These are phyloP conservation scores for Alternaria gansuensis DNA, from an alignment of 2,329 filamentous ascomycete species.

Conservation along the genomic window DNA sequence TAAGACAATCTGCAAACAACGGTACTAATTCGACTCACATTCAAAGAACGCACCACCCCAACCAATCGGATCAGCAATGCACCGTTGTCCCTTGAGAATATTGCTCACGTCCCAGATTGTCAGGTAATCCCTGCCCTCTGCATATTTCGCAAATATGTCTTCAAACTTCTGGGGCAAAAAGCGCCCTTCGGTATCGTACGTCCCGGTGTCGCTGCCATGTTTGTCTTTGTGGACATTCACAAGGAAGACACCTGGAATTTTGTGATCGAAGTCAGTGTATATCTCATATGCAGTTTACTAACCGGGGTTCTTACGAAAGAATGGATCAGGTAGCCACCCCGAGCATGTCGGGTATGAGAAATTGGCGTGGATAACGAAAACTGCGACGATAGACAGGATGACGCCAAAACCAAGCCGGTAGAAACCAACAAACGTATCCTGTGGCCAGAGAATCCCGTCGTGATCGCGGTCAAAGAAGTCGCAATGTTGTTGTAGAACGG, in stretches of 20 bases:
- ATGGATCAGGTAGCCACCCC: slow-evolving; percentile 56
- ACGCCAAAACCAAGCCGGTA: slow-evolving; percentile 57
- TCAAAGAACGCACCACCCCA: slow-evolving; percentile 58
- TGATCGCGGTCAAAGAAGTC: slow-evolving; percentile 63
- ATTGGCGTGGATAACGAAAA: slow-evolving; percentile 60
- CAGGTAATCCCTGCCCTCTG: slow-evolving; percentile 51
- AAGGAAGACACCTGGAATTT: slow-evolving; percentile 41
- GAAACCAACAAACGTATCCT: slow-evolving; percentile 61
- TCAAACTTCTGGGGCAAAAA: slow-evolving; percentile 60
- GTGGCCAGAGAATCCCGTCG: slow-evolving; percentile 63
- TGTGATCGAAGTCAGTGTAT: background rate
- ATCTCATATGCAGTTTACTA: background rate
- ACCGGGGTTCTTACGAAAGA: slow-evolving; percentile 42
- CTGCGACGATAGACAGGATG: slow-evolving; percentile 55
- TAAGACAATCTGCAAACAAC: background rate
- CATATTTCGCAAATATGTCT: slow-evolving; percentile 60
- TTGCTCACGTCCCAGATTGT: slow-evolving; percentile 52
- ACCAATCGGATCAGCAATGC: slow-evolving; percentile 56
- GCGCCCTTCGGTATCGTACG: slow-evolving; percentile 58
- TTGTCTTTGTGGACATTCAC: slow-evolving; percentile 56
- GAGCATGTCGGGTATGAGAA: slow-evolving; percentile 61
- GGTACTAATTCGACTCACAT: slow-evolving; percentile 38
- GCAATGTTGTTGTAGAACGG: slow-evolving; percentile 58
- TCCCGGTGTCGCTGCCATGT: slow-evolving; percentile 56
- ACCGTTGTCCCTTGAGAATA: slow-evolving; percentile 55